A percentile compares a stretch with the other conserved stretches of the same genome.
Evolutionary conservation across 805 yeast species (phyloP).

Genomic region (Ogataea neopini): DNA sequence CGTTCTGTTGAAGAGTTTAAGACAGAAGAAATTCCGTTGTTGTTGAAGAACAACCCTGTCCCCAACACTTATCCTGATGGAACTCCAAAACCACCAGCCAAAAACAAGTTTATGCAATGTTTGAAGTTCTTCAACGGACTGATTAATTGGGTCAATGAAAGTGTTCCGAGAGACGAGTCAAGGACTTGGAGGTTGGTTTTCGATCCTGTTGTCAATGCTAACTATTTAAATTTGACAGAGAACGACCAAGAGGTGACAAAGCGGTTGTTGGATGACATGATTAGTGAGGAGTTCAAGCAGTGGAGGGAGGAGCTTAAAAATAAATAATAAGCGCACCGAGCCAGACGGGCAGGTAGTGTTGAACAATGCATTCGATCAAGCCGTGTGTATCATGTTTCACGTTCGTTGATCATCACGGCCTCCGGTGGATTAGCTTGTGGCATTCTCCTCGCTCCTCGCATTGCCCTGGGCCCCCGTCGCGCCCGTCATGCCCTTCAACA

Average conservation of each 20-base stretch:
- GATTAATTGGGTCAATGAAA: slow-evolving; percentile 69
- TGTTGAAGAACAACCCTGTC: slow-evolving; percentile 53
- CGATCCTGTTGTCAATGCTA: slow-evolving; percentile 49
- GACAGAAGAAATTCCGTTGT: slow-evolving; percentile 76
- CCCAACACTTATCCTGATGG: slow-evolving; percentile 15
- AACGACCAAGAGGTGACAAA: slow-evolving; percentile 37
- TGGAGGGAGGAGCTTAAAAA: slow-evolving; percentile 47
- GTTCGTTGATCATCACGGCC: too few species aligned
- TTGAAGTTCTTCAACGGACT: slow-evolving; percentile 86
- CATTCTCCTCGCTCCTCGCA: neutral
- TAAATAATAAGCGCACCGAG: neutral
- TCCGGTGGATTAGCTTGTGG: too few species aligned
- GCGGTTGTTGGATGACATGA: slow-evolving; percentile 39
- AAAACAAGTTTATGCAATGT: slow-evolving; percentile 74
- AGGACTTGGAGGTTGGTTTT: slow-evolving; percentile 57
- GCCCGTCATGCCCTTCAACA: slow-evolving; percentile 18
- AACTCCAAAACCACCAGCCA: slow-evolving; percentile 32
- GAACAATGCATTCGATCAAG: too few species aligned
- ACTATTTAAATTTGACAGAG: slow-evolving; percentile 50
- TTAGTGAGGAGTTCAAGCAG: slow-evolving; percentile 51
- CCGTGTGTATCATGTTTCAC: neutral
- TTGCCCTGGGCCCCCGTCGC: neutral
- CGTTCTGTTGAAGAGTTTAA: slow-evolving; percentile 70
- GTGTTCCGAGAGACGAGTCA: slow-evolving; percentile 54
- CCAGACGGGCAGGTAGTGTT: too few species aligned